Evolutionary conservation across 768 basidiomycete species (phyloP).

Genomic region (Hygrophorus russula): DNA sequence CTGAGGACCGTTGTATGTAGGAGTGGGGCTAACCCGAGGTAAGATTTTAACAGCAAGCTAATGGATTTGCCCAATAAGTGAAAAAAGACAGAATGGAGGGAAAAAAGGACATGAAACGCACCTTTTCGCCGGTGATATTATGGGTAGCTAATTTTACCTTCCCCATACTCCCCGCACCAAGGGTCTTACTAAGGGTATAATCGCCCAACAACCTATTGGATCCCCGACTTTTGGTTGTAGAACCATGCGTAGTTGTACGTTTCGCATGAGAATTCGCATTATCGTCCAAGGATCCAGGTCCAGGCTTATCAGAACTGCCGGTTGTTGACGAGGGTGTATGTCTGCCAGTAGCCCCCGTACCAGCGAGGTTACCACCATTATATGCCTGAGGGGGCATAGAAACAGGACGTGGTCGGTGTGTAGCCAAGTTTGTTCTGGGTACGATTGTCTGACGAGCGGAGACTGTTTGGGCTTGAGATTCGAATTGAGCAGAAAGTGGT

Average conservation of each 20-base stretch:
- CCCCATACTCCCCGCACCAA: conserved; percentile 98
- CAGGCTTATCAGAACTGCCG: conserved; percentile 16
- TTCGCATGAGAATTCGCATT: conserved; percentile 20
- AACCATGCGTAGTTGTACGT: conserved; percentile 15
- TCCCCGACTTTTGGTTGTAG: conserved; percentile 18
- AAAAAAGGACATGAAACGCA: conserved; percentile 24
- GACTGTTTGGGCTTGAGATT: conserved; percentile 12
- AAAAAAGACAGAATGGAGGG: conserved; percentile 1
- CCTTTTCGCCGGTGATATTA: conserved; percentile 86
- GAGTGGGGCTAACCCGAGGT: conserved; percentile 65
- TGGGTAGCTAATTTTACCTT: conserved; percentile 96
- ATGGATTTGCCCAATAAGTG: neutral
- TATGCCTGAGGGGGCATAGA: conserved; percentile 66
- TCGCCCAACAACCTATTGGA: conserved; percentile 72
- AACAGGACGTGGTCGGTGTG: conserved; percentile 31
- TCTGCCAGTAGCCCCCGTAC: conserved; percentile 13
- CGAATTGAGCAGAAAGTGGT: conserved; percentile 13
- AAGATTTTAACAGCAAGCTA: conserved; percentile 99
- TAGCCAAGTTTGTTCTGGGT: conserved; percentile 8
- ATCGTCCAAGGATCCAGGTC: conserved; percentile 12
- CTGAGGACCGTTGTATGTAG: conserved; percentile 34
- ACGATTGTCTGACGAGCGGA: conserved; percentile 11
- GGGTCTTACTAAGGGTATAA: conserved; percentile 92
- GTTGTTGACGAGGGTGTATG: conserved; percentile 23
- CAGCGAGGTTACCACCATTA: conserved; percentile 7